A percentile compares a stretch with the other conserved stretches of the same genome.
Evolutionary conservation across 129 eudicot genomes (phyloP).

Genomic region (Scalesia atractyloides): DNA sequence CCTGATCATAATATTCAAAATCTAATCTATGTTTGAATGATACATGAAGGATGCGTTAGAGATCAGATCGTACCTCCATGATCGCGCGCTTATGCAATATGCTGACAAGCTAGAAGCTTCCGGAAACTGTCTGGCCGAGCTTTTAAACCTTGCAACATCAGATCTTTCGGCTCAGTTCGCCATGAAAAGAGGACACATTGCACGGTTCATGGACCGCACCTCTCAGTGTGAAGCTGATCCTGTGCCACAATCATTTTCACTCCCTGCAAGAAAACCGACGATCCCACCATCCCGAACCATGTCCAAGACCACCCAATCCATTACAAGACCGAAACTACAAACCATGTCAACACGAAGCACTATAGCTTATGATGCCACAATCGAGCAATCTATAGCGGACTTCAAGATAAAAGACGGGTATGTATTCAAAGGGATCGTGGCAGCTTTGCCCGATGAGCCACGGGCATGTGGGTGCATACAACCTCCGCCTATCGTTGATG

Average conservation of each 20-base stretch:
- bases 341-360: constrained; percentile 41
- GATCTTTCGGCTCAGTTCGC: constrained; percentile 62
- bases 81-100: constrained; percentile 72
- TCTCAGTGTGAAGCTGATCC: constrained; percentile 53
- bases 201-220: constrained; percentile 66
- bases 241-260: constrained; percentile 48
- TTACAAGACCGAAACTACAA: constrained; percentile 47
- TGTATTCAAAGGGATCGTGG: constrained; percentile 73
- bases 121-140: constrained; percentile 64
- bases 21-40: constrained; percentile 10
- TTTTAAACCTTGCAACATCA: constrained; percentile 47
- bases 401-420: constrained; percentile 75
- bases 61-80: constrained; percentile 87
- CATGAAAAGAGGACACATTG: constrained; percentile 86
- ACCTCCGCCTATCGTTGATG: constrained; percentile 59
- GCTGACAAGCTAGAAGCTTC: constrained; percentile 76
- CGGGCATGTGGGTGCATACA: constrained; percentile 80
- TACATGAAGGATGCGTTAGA: constrained; percentile 65
- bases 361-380: constrained; percentile 47
- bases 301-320: constrained; percentile 32
- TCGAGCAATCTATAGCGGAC: constrained; percentile 70
- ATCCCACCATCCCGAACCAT: constrained; percentile 47
- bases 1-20: not conserved
- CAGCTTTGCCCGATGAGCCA: constrained; percentile 69
- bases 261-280: constrained; percentile 39